Percentiles rank a stretch among this genome's conserved stretches.
phyloP scores from a whole-genome alignment of 2,329 filamentous ascomycete genomes.

The Phialocephala sp. region DNA sequence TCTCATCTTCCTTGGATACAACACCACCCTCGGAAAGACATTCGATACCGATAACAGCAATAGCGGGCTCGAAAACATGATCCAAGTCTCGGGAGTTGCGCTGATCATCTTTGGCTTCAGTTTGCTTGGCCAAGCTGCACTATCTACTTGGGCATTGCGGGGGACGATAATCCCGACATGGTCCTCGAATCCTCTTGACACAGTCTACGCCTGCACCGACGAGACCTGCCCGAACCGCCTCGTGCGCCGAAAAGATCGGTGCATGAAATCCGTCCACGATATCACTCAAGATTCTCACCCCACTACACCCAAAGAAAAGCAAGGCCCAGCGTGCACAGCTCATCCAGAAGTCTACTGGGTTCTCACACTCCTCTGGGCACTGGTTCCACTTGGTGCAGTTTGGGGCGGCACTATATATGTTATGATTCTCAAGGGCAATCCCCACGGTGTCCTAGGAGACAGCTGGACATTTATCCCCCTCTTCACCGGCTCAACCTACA shows the following conservation, averaged over 20 bases:
- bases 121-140: conserved; percentile 38
- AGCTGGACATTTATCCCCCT: conserved; percentile 39
- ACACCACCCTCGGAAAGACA: conserved; percentile 34
- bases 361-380: conserved; percentile 33
- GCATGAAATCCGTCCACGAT: conserved; percentile 41
- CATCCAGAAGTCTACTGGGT: conserved; percentile 36
- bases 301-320: conserved; percentile 30
- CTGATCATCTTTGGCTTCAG: conserved; percentile 39
- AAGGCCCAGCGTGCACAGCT: conserved; percentile 36
- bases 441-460: conserved; percentile 35
- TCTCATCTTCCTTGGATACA: conserved; percentile 39
- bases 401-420: conserved; percentile 32
- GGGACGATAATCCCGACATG: conserved; percentile 40
- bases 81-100: conserved; percentile 34
- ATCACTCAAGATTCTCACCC: conserved; percentile 26
- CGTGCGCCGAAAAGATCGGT: conserved; percentile 21
- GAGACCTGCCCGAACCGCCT: conserved; percentile 28
- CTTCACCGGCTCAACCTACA: conserved; percentile 32
- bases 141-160: conserved; percentile 39
- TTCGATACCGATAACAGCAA: conserved; percentile 15
- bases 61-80: conserved; percentile 23
- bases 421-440: conserved; percentile 31
- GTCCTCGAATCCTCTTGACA: conserved; percentile 43
- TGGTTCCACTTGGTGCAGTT: conserved; percentile 24
- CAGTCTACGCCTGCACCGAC: conserved; percentile 34